Conservation (phyloP, 352 stramenopile species). For the Peronosclerospora sorghi region DNA sequence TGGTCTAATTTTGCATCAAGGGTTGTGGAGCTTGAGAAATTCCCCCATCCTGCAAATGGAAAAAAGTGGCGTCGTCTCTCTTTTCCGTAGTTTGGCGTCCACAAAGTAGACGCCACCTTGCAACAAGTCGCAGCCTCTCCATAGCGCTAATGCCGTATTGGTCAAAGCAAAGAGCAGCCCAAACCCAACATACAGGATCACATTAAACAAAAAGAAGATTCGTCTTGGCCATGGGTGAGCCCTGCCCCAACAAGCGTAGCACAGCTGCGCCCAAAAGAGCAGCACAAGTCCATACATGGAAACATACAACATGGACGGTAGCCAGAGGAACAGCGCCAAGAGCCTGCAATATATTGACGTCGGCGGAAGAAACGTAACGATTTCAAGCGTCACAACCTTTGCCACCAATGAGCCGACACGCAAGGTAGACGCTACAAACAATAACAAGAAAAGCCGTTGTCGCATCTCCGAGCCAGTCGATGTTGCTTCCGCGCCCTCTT, state of each 20-base stretch:
- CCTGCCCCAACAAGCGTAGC: slow-evolving; percentile 72
- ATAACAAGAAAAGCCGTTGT: slow-evolving; percentile 59
- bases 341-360: slow-evolving; percentile 37
- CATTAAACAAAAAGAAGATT: slow-evolving; percentile 69
- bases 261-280: slow-evolving; percentile 79
- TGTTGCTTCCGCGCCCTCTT: slow-evolving; percentile 33
- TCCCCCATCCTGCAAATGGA: too few relatives aligned
- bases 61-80: too few relatives aligned
- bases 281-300: slow-evolving; percentile 78
- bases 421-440: slow-evolving; percentile 56
- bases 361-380: slow-evolving; percentile 24
- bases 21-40: too few relatives aligned
- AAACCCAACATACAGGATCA: slow-evolving; percentile 58
- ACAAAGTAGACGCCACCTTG: slow-evolving; percentile 53
- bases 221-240: slow-evolving; percentile 58
- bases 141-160: slow-evolving; percentile 37
- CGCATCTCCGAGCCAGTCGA: slow-evolving; percentile 71
- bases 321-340: slow-evolving; percentile 55
- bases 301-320: slow-evolving; percentile 75
- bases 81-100: too few relatives aligned
- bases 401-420: slow-evolving; percentile 49
- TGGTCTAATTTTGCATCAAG: too few relatives aligned
- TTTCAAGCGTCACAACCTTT: slow-evolving; percentile 43
- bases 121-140: slow-evolving; percentile 56
- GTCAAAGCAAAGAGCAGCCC: slow-evolving; percentile 33